Evolutionary conservation across 78 protist genomes (phyloP).

Genomic region (Cavenderia fasciculata): DNA sequence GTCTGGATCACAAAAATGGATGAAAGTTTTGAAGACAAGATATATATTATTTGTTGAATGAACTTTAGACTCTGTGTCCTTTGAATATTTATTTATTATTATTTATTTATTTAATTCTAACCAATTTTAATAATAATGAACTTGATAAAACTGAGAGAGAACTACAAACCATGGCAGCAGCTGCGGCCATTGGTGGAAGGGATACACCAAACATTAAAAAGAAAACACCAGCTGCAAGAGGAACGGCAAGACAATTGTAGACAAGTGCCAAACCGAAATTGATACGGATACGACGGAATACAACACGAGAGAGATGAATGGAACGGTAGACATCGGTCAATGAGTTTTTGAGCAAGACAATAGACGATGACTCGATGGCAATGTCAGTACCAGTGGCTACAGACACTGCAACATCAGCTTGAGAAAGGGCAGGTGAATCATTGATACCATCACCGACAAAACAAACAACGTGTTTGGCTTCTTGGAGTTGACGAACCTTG

Average conservation of each 20-base stretch:
- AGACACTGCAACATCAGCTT: slow-evolving; percentile 92
- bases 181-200: slow-evolving; percentile 81
- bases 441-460: slow-evolving; percentile 97
- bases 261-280: slow-evolving; percentile 93
- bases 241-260: slow-evolving; percentile 87
- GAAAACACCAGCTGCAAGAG: slow-evolving; percentile 84
- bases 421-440: slow-evolving; percentile 89
- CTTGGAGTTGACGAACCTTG: slow-evolving; percentile 83
- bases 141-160: slow-evolving; percentile 72
- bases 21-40: too few species aligned
- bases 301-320: slow-evolving; percentile 82
- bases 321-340: slow-evolving; percentile 87
- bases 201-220: slow-evolving; percentile 51
- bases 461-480: slow-evolving; percentile 78
- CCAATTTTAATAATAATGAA: slow-evolving; percentile 66
- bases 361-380: slow-evolving; percentile 92
- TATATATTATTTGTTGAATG: too few species aligned
- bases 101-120: too few species aligned
- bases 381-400: slow-evolving; percentile 91
- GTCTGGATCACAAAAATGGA: too few species aligned
- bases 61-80: too few species aligned
- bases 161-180: slow-evolving; percentile 72
- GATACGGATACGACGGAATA: slow-evolving; percentile 83
- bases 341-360: slow-evolving; percentile 81
- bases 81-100: too few species aligned